A percentile compares a stretch with the other conserved stretches of the same genome.
Conservation (phyloP, 768 basidiomycete species). For the Suillus americanus region DNA sequence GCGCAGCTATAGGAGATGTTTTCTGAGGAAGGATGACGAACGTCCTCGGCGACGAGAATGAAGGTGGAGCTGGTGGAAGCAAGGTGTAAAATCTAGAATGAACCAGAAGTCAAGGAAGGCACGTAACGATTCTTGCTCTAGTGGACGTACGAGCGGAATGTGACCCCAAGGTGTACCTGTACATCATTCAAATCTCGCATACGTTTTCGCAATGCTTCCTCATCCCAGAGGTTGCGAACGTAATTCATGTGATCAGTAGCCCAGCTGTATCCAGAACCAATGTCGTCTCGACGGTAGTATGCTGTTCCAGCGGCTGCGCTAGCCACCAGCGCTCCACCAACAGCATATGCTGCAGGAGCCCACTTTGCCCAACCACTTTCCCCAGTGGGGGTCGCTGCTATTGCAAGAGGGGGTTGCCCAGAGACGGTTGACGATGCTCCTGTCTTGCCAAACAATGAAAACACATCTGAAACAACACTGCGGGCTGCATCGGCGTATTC, state of each 20-base stretch:
- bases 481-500: slow-evolving; percentile 68
- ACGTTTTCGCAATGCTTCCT: slow-evolving; percentile 56
- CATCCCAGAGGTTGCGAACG: slow-evolving; percentile 84
- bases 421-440: slow-evolving; percentile 33
- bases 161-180: slow-evolving; percentile 59
- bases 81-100: slow-evolving; percentile 72
- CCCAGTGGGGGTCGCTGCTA: slow-evolving; percentile 28
- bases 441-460: slow-evolving; percentile 53
- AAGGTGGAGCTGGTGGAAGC: slow-evolving; percentile 68
- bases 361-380: slow-evolving; percentile 54
- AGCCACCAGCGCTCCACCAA: slow-evolving; percentile 74
- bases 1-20: slow-evolving; percentile 43
- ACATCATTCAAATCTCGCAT: slow-evolving; percentile 61
- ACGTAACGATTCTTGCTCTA: background rate
- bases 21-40: slow-evolving; percentile 74
- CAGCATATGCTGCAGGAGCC: slow-evolving; percentile 68
- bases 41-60: slow-evolving; percentile 56
- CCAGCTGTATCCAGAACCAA: slow-evolving; percentile 70
- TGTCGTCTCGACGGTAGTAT: slow-evolving; percentile 77
- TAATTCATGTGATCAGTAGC: slow-evolving; percentile 89
- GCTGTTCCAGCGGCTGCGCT: slow-evolving; percentile 85
- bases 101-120: slow-evolving; percentile 4
- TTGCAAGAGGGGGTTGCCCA: slow-evolving; percentile 28
- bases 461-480: slow-evolving; percentile 58
- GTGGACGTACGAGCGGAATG: slow-evolving; percentile 68